A percentile compares a stretch with the other conserved stretches of the same genome.
phyloP scores from a whole-genome alignment of 1,284 basidiomycete genomes.

The Xanthoconium separans region DNA sequence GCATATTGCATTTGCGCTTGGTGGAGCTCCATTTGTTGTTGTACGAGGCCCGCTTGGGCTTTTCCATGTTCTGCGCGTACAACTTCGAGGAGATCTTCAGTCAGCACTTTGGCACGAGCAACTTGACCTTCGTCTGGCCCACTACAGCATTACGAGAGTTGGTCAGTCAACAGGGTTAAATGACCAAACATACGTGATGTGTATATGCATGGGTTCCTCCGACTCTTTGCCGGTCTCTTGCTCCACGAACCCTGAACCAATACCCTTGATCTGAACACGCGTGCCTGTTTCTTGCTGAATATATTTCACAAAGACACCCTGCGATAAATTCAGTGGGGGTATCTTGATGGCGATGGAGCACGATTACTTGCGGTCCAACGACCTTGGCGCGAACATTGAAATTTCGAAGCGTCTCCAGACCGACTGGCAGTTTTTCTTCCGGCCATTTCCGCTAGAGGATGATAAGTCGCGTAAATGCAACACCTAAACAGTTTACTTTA shows the following conservation, averaged over 20 bases:
- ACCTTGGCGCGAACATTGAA: constrained; percentile 98
- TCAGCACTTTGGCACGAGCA: constrained; percentile 81
- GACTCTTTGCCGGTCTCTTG: constrained; percentile 89
- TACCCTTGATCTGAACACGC: constrained; percentile 96
- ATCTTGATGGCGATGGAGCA: not conserved
- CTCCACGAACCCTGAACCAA: constrained; percentile 95
- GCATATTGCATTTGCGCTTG: constrained; percentile 78
- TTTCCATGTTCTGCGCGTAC: constrained; percentile 86
- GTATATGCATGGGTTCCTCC: constrained; percentile 93
- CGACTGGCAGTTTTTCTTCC: constrained; percentile 89
- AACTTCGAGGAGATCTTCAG: constrained; percentile 86
- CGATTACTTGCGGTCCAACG: constrained; percentile 84
- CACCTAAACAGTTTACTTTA: constrained; percentile 21
- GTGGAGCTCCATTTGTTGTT: constrained; percentile 81
- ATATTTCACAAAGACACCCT: constrained; percentile 97
- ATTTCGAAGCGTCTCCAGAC: constrained; percentile 87
- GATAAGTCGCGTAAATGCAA: constrained; percentile 1
- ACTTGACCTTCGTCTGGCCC: constrained; percentile 90
- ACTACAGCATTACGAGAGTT: constrained; percentile 38
- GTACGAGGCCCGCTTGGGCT: constrained; percentile 57
- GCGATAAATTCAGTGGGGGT: not conserved
- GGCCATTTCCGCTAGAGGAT: constrained; percentile 83
- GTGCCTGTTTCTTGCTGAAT: constrained; percentile 97
- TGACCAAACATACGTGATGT: constrained; percentile 71
- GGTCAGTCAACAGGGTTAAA: not conserved